Base-by-base conservation (phyloP, 208 protist genomes). In the Trypanosoma vivax region DNA sequence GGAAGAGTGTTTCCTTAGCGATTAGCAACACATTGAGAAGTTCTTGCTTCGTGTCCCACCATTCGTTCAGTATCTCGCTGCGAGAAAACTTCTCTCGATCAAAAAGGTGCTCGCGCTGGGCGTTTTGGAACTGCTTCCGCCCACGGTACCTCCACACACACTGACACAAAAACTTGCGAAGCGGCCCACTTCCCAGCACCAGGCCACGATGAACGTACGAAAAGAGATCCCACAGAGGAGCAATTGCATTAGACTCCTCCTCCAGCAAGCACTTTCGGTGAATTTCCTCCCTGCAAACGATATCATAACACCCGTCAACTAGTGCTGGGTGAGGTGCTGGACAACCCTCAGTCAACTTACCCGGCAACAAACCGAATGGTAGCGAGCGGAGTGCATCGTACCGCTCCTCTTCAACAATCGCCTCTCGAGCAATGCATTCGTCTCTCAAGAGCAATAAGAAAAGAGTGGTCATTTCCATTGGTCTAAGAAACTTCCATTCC, bases 341-440 rank as follows among this genome's bases (percentile, higher is more conserved):
- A 10, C 25, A 13, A 16, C 25, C 11, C 39, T 14, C 10, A 40
- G 7, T 13, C 45, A 13, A n/a, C 45, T 5, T 49, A 23, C 29
- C 53, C 18, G 28, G 42, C 6, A 50, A 18, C 5, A 9, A 6
- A 28, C 54, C 10, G 19, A 57, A 52, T n/a, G 63, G 65, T 46
- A 82, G 18, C 5, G 29, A 57, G 19, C 47, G 49, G 3, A 83
- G 45, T 2, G 73, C 73, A 31, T 73, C 70, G 7, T 55, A 39
- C 7, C 63, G 53, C 48, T 79, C 76, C 39, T 52, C 57, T 25
- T 64, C 61, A 27, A 72, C 60, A 24, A 88, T 48, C 1, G 34
- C 28, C 39, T 83, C 65, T n/a, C 80, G 80, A 48, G 52, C 66
- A 3, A 70, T 65, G 45, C 75, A 79, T 51, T 88, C 80, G 23